These are phyloP conservation scores for Schizosaccharomyces lindneri DNA, from an alignment of 805 yeast genomes.

Conservation along the genomic window DNA sequence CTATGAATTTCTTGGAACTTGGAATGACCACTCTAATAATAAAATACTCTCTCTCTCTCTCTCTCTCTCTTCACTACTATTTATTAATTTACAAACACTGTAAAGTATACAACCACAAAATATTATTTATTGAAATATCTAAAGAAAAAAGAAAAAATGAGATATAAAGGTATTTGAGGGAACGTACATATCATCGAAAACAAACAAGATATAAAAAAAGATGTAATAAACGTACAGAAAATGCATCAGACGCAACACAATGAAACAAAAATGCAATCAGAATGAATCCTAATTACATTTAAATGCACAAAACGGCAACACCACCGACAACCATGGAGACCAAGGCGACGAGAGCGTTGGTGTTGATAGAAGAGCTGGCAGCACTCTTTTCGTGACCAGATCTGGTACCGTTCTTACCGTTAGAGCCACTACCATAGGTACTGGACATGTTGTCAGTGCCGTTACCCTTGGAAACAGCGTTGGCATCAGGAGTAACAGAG, in stretches of 20 bases:
- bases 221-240: not conserved
- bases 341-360: not conserved
- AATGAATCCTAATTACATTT: not conserved
- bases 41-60: too few species aligned
- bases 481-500: not conserved
- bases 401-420: not conserved
- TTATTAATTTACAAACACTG: too few species aligned
- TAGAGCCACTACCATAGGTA: slow-evolving; percentile 13
- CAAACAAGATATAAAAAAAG: too few species aligned
- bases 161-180: too few species aligned
- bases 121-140: too few species aligned
- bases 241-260: not conserved
- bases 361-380: not conserved
- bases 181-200: too few species aligned
- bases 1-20: too few species aligned
- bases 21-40: too few species aligned
- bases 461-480: not conserved
- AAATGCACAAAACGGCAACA: not conserved
- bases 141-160: too few species aligned
- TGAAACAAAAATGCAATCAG: not conserved
- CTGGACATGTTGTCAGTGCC: not conserved
- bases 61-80: too few species aligned
- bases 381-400: not conserved
- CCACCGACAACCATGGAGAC: not conserved
- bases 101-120: too few species aligned